Percentiles rank a stretch among this genome's conserved stretches.
These are phyloP conservation scores for Trichophyton verrucosum DNA, from an alignment of 2,329 filamentous ascomycete genomes.

Conservation along the genomic window DNA sequence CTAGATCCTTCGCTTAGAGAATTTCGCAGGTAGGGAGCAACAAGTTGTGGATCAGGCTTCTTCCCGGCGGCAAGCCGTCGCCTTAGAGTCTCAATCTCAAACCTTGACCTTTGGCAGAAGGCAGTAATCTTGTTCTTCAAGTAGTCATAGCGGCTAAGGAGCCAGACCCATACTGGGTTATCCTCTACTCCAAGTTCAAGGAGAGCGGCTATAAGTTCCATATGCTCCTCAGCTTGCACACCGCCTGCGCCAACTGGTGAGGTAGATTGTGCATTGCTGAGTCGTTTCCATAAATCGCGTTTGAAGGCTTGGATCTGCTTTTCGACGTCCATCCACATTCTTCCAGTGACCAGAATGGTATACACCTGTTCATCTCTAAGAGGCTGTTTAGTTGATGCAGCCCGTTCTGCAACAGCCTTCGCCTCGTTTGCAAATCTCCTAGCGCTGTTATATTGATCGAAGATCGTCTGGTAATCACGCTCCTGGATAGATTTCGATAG, in stretches of 20 bases:
- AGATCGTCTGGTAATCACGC: conserved; percentile 75
- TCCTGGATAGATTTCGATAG: conserved; percentile 78
- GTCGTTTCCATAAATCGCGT: conserved; percentile 71
- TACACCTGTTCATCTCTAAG: conserved; percentile 71
- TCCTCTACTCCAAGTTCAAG: conserved; percentile 91
- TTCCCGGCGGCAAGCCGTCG: conserved; percentile 64
- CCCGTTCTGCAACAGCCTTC: conserved; percentile 51
- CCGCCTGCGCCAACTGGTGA: conserved; percentile 40
- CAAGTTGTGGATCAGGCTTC: conserved; percentile 54
- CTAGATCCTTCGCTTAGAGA: conserved; percentile 56
- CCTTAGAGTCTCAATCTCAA: conserved; percentile 84
- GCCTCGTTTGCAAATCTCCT: conserved; percentile 70
- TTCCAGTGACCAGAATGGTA: conserved; percentile 72
- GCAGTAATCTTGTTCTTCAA: conserved; percentile 73
- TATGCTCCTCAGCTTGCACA: conserved; percentile 61
- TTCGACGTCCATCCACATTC: conserved; percentile 92
- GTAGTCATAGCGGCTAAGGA: conserved; percentile 77
- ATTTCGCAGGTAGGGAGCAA: conserved; percentile 64
- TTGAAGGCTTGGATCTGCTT: conserved; percentile 80
- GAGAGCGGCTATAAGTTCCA: conserved; percentile 78
- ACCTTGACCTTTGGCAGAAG: conserved; percentile 71
- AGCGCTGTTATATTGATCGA: conserved; percentile 79
- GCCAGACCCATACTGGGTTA: conserved; percentile 94
- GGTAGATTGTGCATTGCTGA: conserved; percentile 55
- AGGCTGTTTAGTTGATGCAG: conserved; percentile 37